phyloP scores from a whole-genome alignment of 768 basidiomycete species.

The Flagelloscypha sp. region DNA sequence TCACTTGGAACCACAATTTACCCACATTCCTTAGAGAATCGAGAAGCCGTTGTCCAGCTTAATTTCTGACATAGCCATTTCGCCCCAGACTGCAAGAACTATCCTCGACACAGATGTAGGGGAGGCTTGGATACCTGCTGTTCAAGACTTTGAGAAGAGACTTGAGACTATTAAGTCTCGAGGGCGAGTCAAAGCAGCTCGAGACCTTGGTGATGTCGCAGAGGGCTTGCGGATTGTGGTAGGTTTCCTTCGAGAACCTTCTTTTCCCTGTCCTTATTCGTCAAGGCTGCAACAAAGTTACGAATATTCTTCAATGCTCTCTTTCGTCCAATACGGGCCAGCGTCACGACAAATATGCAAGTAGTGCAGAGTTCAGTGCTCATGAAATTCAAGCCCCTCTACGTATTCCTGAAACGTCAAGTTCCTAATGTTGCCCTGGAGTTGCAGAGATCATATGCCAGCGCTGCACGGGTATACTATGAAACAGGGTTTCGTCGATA shows the following conservation, averaged over 20 bases:
- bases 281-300: constrained; percentile 82
- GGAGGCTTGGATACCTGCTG: constrained; percentile 80
- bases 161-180: constrained; percentile 63
- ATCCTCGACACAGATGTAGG: constrained; percentile 81
- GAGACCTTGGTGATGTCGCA: constrained; percentile 72
- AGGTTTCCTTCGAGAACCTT: constrained; percentile 25
- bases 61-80: constrained; percentile 71
- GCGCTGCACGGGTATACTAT: constrained; percentile 81
- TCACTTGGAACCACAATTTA: background rate
- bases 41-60: constrained; percentile 81
- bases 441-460: constrained; percentile 79
- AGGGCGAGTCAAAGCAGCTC: constrained; percentile 77
- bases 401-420: constrained; percentile 77
- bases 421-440: constrained; percentile 77
- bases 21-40: constrained; percentile 54
- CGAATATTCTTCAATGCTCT: constrained; percentile 79
- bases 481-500: constrained; percentile 95
- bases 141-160: constrained; percentile 73
- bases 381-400: constrained; percentile 75
- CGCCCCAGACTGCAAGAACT: constrained; percentile 65
- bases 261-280: constrained; percentile 1
- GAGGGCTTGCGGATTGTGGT: constrained; percentile 89
- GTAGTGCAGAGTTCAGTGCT: constrained; percentile 84
- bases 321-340: constrained; percentile 73
- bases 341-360: constrained; percentile 87